Conservation (phyloP, 495 filamentous ascomycete species). For the Daldinia decipiens region DNA sequence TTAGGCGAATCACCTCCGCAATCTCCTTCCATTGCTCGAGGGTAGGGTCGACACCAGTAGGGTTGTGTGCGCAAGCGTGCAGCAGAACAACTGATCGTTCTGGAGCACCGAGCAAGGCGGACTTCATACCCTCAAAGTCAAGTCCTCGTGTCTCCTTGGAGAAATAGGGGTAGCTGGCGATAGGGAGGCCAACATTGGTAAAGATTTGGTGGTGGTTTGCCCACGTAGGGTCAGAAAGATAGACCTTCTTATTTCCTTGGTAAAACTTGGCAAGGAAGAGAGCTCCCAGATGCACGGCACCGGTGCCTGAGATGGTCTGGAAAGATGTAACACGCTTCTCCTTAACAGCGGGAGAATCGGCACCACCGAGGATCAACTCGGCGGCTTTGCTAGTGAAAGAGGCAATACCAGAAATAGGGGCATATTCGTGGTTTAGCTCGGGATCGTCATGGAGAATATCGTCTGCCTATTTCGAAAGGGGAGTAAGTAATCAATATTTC, state of each 20-base stretch:
- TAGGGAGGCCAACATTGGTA: constrained; percentile 82
- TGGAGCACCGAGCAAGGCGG: constrained; percentile 72
- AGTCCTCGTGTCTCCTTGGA: constrained; percentile 84
- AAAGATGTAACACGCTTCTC: constrained; percentile 81
- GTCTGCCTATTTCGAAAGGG: constrained; percentile 73
- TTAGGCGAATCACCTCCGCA: constrained; percentile 74
- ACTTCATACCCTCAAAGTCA: constrained; percentile 88
- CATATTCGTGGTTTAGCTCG: constrained; percentile 95
- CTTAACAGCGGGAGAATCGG: constrained; percentile 78
- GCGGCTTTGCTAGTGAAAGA: constrained; percentile 88
- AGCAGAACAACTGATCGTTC: constrained; percentile 86
- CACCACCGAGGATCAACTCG: constrained; percentile 81
- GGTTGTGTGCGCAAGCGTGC: constrained; percentile 98
- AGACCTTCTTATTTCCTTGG: constrained; percentile 74
- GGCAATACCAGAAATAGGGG: constrained; percentile 89
- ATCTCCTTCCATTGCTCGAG: constrained; percentile 94
- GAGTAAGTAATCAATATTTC: neutral
- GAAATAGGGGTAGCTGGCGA: constrained; percentile 94
- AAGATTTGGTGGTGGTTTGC: constrained; percentile 99
- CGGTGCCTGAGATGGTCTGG: constrained; percentile 92
- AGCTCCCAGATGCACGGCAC: constrained; percentile 87
- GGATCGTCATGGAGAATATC: constrained; percentile 87
- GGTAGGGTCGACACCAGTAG: constrained; percentile 96
- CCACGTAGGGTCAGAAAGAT: constrained; percentile 96
- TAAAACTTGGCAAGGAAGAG: constrained; percentile 86